Conservation (phyloP, 225 moss, liverwort and hornwort species). For the Antitrichia curtipendula region DNA sequence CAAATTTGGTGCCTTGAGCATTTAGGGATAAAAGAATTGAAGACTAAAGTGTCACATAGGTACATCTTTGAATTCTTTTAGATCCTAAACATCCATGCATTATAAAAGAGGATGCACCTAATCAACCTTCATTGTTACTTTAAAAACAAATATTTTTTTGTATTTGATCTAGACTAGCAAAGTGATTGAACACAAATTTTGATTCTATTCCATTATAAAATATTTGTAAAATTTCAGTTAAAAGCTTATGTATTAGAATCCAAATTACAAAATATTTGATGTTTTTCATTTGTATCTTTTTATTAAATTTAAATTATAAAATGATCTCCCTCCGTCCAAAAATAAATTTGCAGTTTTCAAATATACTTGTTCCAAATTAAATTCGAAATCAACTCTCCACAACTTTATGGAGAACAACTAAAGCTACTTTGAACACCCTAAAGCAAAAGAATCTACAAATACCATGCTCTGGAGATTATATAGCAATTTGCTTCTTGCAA, state of each 20-base stretch:
- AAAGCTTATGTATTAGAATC: not conserved
- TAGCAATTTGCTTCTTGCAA: too few species aligned
- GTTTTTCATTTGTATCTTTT: not conserved
- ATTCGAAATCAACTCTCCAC: too few species aligned
- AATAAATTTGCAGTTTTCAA: too few species aligned
- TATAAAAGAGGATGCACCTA: rapidly evolving
- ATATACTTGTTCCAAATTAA: too few species aligned
- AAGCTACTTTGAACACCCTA: too few species aligned
- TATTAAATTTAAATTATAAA: not conserved
- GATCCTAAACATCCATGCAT: rapidly evolving
- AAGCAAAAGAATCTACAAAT: too few species aligned
- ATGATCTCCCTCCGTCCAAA: too few species aligned
- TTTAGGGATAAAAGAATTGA: rapidly evolving
- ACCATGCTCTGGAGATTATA: too few species aligned
- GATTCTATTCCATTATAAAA: not conserved
- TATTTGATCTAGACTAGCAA: not conserved
- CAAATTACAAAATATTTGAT: not conserved
- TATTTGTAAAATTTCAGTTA: not conserved
- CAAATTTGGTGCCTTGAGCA: too few species aligned
- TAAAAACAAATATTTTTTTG: not conserved
- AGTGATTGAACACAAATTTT: not conserved
- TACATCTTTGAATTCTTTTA: not conserved
- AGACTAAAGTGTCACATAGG: not conserved
- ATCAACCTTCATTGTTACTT: too few species aligned
- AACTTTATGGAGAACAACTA: too few species aligned